These are phyloP conservation scores for Monosporozyma unispora DNA, from an alignment of 805 yeast genomes.

Conservation along the genomic window DNA sequence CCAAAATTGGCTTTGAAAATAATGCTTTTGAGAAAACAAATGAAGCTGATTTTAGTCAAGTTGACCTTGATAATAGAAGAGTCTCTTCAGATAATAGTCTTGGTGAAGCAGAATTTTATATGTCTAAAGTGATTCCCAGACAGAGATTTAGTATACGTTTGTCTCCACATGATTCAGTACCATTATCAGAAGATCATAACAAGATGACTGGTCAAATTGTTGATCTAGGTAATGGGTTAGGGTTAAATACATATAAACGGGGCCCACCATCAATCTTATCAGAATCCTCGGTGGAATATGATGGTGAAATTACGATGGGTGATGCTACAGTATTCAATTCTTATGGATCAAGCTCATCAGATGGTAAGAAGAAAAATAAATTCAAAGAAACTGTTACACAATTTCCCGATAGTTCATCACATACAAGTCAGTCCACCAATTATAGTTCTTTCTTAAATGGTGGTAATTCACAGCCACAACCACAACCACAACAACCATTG, in stretches of 20 bases:
- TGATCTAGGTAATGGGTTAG: constrained; percentile 31
- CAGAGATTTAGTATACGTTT: not conserved
- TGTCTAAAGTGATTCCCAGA: not conserved
- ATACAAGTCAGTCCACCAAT: constrained; percentile 3
- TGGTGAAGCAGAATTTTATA: not conserved
- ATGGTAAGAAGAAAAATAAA: constrained; percentile 7
- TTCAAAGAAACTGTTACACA: constrained; percentile 23
- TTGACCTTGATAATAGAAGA: not conserved
- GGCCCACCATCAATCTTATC: constrained; percentile 35
- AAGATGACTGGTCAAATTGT: constrained; percentile 12
- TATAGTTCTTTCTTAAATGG: constrained; percentile 1
- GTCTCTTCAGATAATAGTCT: not conserved
- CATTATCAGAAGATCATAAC: not conserved
- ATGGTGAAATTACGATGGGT: constrained; percentile 3
- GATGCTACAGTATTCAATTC: constrained; percentile 2
- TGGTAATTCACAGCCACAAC: not conserved
- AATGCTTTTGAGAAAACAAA: not conserved
- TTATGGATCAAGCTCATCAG: not conserved
- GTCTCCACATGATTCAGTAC: not conserved
- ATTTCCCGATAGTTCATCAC: constrained; percentile 16
- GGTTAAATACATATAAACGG: constrained; percentile 28
- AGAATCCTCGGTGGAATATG: constrained; percentile 26
- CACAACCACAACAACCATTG: not conserved
- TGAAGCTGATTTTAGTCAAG: not conserved
- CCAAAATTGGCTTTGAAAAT: not conserved